Base-by-base conservation (phyloP, 305 asterid genomes). In the Fraxinus xanthoxyloides region DNA sequence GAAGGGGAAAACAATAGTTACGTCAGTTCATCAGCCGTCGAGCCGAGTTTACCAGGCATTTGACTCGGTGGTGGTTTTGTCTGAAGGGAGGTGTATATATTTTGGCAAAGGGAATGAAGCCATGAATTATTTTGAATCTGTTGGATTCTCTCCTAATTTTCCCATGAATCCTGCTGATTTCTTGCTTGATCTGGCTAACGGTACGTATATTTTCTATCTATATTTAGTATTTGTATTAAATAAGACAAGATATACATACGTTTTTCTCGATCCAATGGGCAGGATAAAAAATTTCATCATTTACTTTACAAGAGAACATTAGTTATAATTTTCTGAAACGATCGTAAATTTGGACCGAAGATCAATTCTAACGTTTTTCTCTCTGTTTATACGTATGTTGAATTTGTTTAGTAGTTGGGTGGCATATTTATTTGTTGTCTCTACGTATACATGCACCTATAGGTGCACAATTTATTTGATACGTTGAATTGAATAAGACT, bases 91-190 rank as follows among this genome's bases (percentile, higher is more conserved):
- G 84, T 85, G 91, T 30, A 86, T 90, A 1, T 90, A 90, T 81
- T 90, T 79, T 40, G 93, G 93, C 0, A 80, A 81, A 21, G 81
- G 90, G 61, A 70, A 63, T 28, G 89, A 86, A 36, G 91, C 92
- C 1, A 87, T 88, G 91, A 79, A 23, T 15, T 89, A 90, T 48
- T 85, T 90, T 7, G 88, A 86, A 26, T 65, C 87, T 75, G 88
- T 90, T 0, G 93, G 93, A 0, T 90, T 82, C 80, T 36, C 85
- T 73, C 93, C 93, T 15, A 79, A 28, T 0, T 89, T 89, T 17
- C 84, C 93, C 30, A 85, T 92, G 87, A 95, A 95, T 82, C 98
- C 98, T 17, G 98, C 98, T 8, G 98, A 95, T 86, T 95, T 95
- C 85, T 38, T 95, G 85, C 98, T 95, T 69, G 98, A 95, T 87